These are phyloP conservation scores for Colletotrichum simmondsii DNA, from an alignment of 2,329 filamentous ascomycete species.

Conservation along the genomic window DNA sequence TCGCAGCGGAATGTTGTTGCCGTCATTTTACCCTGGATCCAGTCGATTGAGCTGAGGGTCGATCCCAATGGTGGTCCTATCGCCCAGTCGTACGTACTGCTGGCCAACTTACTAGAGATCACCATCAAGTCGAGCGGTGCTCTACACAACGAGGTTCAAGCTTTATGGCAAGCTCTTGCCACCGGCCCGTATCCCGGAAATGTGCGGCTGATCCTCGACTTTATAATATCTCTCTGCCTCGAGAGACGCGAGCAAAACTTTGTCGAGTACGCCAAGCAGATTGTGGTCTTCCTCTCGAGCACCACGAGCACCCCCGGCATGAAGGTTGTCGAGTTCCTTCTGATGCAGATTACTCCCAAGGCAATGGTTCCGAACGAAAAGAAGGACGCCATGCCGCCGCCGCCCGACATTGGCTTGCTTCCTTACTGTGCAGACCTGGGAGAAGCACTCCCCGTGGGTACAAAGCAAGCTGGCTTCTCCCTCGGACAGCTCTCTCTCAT, in stretches of 20 bases:
- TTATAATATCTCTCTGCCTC: constrained; percentile 93
- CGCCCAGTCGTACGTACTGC: constrained; percentile 90
- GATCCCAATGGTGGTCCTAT: constrained; percentile 93
- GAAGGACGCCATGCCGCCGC: constrained; percentile 73
- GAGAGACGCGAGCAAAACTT: constrained; percentile 98
- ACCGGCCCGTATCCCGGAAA: constrained; percentile 94
- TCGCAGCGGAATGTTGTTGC: constrained; percentile 95
- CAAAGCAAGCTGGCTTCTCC: constrained; percentile 92
- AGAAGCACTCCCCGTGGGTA: constrained; percentile 83
- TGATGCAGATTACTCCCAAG: constrained; percentile 91
- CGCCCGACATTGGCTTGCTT: constrained; percentile 77
- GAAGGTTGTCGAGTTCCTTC: constrained; percentile 92
- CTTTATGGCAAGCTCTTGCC: constrained; percentile 94
- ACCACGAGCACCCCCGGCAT: constrained; percentile 78
- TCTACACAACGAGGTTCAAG: constrained; percentile 96
- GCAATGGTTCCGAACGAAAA: constrained; percentile 97
- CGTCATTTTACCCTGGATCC: constrained; percentile 95
- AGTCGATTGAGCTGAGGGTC: constrained; percentile 90
- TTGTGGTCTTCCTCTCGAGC: constrained; percentile 94
- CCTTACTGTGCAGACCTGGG: constrained; percentile 91
- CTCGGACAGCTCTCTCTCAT: constrained; percentile 94
- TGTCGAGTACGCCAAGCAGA: constrained; percentile 97
- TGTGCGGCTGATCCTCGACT: constrained; percentile 92
- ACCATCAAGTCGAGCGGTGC: constrained; percentile 91
- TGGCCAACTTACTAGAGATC: constrained; percentile 95